phyloP scores from a whole-genome alignment of 2,329 filamentous ascomycete species.

The Didymellaceae sp. region DNA sequence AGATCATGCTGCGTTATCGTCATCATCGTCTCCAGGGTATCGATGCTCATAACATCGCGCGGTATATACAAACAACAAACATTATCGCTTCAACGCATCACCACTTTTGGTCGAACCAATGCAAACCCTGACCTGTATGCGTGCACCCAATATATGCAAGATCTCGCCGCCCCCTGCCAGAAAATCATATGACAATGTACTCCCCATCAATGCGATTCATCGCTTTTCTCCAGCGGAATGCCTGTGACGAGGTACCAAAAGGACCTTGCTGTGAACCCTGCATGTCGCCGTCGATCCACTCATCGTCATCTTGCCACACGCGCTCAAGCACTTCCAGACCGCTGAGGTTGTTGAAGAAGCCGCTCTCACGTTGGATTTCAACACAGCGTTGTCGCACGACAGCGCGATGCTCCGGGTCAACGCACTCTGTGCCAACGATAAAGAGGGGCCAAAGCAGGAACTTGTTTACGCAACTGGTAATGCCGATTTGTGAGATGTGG shows the following conservation, averaged over 20 bases:
- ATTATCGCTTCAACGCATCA: constrained; percentile 16
- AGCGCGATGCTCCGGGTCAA: constrained; percentile 78
- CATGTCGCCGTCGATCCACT: constrained; percentile 34
- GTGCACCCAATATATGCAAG: constrained; percentile 19
- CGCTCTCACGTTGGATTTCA: constrained; percentile 85
- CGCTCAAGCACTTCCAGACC: constrained; percentile 85
- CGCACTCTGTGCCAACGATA: constrained; percentile 86
- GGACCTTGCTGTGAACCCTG: constrained; percentile 25
- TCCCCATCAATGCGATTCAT: constrained; percentile 59
- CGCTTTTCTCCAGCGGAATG: constrained; percentile 58
- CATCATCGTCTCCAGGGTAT: constrained; percentile 12
- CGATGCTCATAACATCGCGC: constrained; percentile 12
- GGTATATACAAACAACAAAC: constrained; percentile 16
- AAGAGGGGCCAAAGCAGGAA: constrained; percentile 95
- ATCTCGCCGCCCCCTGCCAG: constrained; percentile 17
- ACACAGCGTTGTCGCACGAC: constrained; percentile 81
- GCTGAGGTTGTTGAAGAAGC: constrained; percentile 91
- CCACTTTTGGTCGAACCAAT: constrained; percentile 15
- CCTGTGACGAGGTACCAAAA: constrained; percentile 42
- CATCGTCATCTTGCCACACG: constrained; percentile 71
- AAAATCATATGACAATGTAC: constrained; percentile 57
- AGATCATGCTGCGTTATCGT: constrained; percentile 13
- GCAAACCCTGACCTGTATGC: constrained; percentile 16
- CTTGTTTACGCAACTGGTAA: constrained; percentile 76
- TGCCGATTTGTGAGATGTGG: constrained; percentile 80